Evolutionary conservation across 495 filamentous ascomycete species (phyloP).

Genomic region (Alectoria sarmentosa): DNA sequence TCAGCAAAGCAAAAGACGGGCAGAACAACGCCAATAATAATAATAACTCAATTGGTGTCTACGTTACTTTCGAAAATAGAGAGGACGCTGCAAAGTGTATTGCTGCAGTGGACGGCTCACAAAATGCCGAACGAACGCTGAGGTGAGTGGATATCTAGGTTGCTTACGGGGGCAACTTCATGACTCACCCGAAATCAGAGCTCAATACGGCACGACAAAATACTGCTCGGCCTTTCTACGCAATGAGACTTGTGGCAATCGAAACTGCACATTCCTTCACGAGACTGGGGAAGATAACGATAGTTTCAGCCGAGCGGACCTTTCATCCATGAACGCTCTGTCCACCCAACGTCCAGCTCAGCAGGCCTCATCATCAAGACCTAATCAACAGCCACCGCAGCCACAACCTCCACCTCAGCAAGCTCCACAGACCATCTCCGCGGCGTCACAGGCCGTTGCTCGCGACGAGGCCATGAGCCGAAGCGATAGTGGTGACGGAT

Average conservation of each 20-base stretch:
- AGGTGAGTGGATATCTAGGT: conserved; percentile 37
- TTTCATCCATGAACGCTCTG: conserved; percentile 91
- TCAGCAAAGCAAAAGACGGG: conserved; percentile 83
- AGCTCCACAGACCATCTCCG: conserved; percentile 35
- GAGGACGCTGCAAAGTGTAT: conserved; percentile 86
- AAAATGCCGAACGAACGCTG: conserved; percentile 79
- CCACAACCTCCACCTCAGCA: conserved; percentile 45
- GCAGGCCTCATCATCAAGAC: conserved; percentile 24
- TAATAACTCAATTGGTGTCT: conserved; percentile 82
- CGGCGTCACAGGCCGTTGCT: conserved; percentile 61
- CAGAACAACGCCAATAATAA: conserved; percentile 63
- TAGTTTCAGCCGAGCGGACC: conserved; percentile 88
- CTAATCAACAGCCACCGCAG: conserved; percentile 35
- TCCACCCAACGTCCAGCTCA: conserved; percentile 64
- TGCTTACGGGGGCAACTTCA: not conserved
- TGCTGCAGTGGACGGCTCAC: conserved; percentile 80
- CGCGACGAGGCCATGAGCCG: conserved; percentile 63
- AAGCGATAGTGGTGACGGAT: conserved; percentile 57
- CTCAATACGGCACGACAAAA: conserved; percentile 96
- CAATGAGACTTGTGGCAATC: conserved; percentile 85
- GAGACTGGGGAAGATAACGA: conserved; percentile 96
- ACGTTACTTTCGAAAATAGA: conserved; percentile 89
- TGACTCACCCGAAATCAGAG: conserved; percentile 44
- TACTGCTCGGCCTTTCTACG: conserved; percentile 97
- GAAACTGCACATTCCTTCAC: conserved; percentile 95